These are phyloP conservation scores for Nothophoma quercina DNA, from an alignment of 2,329 filamentous ascomycete species.

Conservation along the genomic window DNA sequence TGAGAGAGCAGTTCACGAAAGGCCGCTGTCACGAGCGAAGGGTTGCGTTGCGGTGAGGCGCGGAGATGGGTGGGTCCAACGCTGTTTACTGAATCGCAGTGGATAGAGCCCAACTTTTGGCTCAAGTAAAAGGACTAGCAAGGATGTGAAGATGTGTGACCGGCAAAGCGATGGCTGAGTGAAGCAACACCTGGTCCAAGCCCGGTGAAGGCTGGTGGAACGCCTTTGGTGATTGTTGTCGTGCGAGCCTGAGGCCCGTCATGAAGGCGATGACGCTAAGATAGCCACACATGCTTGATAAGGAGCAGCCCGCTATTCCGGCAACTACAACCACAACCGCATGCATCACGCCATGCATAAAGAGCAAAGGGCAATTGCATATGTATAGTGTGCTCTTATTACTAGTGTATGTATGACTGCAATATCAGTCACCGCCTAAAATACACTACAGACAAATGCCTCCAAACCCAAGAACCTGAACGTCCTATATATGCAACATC, in stretches of 20 bases:
- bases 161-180: not conserved
- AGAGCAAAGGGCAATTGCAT: not conserved
- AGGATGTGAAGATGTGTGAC: not conserved
- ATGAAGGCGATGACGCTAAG: not conserved
- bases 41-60: constrained; percentile 22
- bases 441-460: not conserved
- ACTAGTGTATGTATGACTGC: not conserved
- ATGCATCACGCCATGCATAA: not conserved
- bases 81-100: not conserved
- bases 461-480: not conserved
- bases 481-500: not conserved
- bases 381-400: not conserved
- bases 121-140: not conserved
- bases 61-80: constrained; percentile 23
- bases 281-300: constrained; percentile 1
- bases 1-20: not conserved
- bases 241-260: not conserved
- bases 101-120: not conserved
- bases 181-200: not conserved
- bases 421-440: not conserved
- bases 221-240: no score
- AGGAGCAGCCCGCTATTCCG: not conserved
- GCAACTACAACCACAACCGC: not conserved
- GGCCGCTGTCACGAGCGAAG: constrained; percentile 7
- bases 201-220: not conserved